A percentile compares a stretch with the other conserved stretches of the same genome.
Conservation (phyloP, 768 basidiomycete genomes). For the Pleurotus tuoliensis region DNA sequence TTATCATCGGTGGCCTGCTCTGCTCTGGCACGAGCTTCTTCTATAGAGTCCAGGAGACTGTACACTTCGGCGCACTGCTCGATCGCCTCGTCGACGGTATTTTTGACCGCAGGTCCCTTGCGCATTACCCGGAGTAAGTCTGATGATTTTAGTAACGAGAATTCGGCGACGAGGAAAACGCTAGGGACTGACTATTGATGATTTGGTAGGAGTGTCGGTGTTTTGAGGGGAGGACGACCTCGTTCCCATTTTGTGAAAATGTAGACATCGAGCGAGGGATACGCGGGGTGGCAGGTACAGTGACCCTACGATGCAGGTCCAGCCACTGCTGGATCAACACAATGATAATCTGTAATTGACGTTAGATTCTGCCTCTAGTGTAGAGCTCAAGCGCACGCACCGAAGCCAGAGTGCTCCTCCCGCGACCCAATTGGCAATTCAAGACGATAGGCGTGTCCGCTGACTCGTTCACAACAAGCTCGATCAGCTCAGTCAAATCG, state of each 20-base stretch:
- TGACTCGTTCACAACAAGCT: constrained; percentile 63
- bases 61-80: constrained; percentile 80
- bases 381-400: constrained; percentile 33
- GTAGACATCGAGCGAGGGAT: constrained; percentile 40
- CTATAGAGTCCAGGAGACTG: constrained; percentile 87
- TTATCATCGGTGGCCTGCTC: constrained; percentile 74
- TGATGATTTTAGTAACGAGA: constrained; percentile 21
- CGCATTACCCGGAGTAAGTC: constrained; percentile 84
- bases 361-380: neutral
- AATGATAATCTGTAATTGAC: constrained; percentile 58
- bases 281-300: constrained; percentile 34
- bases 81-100: constrained; percentile 80
- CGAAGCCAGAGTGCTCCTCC: constrained; percentile 88
- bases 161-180: neutral
- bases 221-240: constrained; percentile 24
- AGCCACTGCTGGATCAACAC: constrained; percentile 86
- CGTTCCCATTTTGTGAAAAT: constrained; percentile 32
- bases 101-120: constrained; percentile 83
- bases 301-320: constrained; percentile 34
- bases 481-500: constrained; percentile 74
- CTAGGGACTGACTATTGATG: constrained; percentile 71
- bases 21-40: constrained; percentile 71
- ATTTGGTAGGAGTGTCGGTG: constrained; percentile 73
- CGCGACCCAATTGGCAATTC: constrained; percentile 93
- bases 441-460: constrained; percentile 80